phyloP scores from a whole-genome alignment of 495 filamentous ascomycete genomes.

The Hamigera avellanea region DNA sequence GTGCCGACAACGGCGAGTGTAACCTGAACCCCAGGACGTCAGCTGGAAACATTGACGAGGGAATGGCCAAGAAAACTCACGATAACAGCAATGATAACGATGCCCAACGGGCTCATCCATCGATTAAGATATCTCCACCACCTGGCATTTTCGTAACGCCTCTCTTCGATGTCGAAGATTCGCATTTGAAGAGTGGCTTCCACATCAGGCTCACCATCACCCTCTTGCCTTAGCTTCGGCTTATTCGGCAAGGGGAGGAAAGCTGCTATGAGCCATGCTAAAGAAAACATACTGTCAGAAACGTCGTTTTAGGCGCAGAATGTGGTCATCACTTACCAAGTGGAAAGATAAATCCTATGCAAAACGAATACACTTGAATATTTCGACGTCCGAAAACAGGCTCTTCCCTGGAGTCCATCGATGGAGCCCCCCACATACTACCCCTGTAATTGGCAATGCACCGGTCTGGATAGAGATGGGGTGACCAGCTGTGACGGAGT shows the following conservation, averaged over 20 bases:
- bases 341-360: constrained; percentile 77
- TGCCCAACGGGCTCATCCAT: constrained; percentile 68
- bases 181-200: constrained; percentile 35
- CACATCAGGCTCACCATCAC: constrained; percentile 15
- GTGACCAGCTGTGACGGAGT: constrained; percentile 52
- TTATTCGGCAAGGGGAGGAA: constrained; percentile 65
- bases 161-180: constrained; percentile 40
- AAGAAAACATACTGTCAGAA: constrained; percentile 1
- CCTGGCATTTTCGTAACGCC: constrained; percentile 63
- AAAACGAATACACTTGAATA: constrained; percentile 78
- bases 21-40: constrained; percentile 27
- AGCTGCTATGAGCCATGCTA: constrained; percentile 78
- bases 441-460: constrained; percentile 21
- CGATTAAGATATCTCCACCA: constrained; percentile 95
- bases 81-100: constrained; percentile 65
- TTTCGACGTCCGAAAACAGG: constrained; percentile 55
- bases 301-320: neutral
- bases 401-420: constrained; percentile 49
- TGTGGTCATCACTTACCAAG: constrained; percentile 41
- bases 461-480: constrained; percentile 58
- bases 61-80: constrained; percentile 31
- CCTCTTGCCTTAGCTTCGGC: constrained; percentile 25
- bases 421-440: constrained; percentile 56
- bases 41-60: constrained; percentile 1
- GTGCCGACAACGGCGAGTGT: constrained; percentile 49